Evolutionary conservation across 2,329 filamentous ascomycete species (phyloP), one percentile per base, ranked within the genome.

Genomic region (Microdochium bolleyi): DNA sequence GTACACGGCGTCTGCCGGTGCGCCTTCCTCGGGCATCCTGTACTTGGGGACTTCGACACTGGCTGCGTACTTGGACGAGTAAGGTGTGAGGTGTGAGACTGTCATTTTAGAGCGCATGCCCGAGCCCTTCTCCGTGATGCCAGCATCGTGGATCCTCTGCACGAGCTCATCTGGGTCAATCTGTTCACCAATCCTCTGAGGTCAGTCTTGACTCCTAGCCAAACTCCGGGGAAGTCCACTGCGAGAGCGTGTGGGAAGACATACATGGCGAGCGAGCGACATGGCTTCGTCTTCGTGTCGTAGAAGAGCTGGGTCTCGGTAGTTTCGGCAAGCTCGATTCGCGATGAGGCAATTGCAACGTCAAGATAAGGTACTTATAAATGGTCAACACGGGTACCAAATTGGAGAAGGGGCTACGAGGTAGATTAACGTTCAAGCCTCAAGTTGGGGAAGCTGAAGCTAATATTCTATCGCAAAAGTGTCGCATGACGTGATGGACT

Each of bases 1-100:
- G 59, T 85, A 82, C 1, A 85, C 84, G 0, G 80, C 77, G 57
- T 86, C 82, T 10, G 79, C 77, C 0, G 80, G 78, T 14, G 79
- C 78, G 3, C 82, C 80, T 48, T 82, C 68, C 2, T 75, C 63
- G 0, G 82, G 80, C 19, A 85, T 78, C 51, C 67, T 71, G 66
- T 80, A 85, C 57, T 84, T 85, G 8, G 81, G 78, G 14, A 85
- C 74, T 54, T 81, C 77, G 49, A 70, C 69, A 50, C 73, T 65
- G 56, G 73, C 74, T 21, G 79, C 74, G 65, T 84, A 85, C 44
- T 76, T 73, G 21, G 74, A 80, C 2, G 77, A 76, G 62, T 84
- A 85, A 58, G 81, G 71, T 2, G 78, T 83, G 10, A 75, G 73
- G 58, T 82, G 79, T 8, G 71, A 72, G n/a, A 72, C 70, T 10